Base-by-base conservation (phyloP, 768 basidiomycete species). In the Glaciozyma antarctica region DNA sequence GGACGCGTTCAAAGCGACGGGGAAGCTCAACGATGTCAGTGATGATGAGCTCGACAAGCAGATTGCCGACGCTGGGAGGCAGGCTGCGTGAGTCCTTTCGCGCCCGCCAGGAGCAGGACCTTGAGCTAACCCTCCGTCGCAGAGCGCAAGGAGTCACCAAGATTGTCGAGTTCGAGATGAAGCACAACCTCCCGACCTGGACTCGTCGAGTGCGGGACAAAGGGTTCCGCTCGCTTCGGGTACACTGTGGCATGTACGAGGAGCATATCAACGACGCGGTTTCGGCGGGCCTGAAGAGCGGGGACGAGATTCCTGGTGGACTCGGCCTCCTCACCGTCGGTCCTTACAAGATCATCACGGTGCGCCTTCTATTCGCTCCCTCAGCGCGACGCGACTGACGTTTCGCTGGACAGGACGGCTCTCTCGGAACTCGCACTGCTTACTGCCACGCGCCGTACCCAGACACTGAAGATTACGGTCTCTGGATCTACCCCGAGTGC, bases 121-220 rank as follows among this genome's bases (percentile, higher is more conserved):
- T n/a, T 48, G 47, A 26, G 30, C 43, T 55, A 26, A 17, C 54
- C 2, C 5, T 47, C 5, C 19, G 0, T 3, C 41, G 21, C 62
- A 74, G 72, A 19, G 47, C 61, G 9, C 64, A 66, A 59, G 74
- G 73, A 28, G 68, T 73, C 28, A 73, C 74, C 17, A 62, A 71
- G 52, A 72, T 75, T 44, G 68, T 73, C 56, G 74, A 75, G 30
- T 60, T 75, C 19, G 74, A 75, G 61, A 72, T 72, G 72, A 66
- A 58, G 4, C 66, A 68, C 64, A 75, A 75, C 54, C 64, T 72
- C 26, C 8, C 13, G 1, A 61, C 61, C 41, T 70, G 69, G 69
- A 13, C 3, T 16, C 49, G 66, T 1, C 56, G 73, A 24, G 66
- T 67, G 8, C 9, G 58, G 41, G 55, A 22, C 8, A 66, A 62